These are phyloP conservation scores for Chrysanthemum seticuspe DNA, from an alignment of 129 eudicot genomes.

Conservation along the genomic window DNA sequence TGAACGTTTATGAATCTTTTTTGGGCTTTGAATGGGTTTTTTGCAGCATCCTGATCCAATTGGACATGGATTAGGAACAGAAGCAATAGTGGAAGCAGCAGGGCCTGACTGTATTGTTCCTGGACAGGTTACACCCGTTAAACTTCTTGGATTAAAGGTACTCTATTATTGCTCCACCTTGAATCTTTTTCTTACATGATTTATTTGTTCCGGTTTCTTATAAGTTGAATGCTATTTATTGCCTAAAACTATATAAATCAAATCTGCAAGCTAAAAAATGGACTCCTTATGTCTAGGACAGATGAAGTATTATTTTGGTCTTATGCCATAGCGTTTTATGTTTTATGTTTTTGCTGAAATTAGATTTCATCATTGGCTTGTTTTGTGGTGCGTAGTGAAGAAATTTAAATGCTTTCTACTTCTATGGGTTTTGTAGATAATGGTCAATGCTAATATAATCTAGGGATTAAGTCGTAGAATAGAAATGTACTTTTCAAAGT, in stretches of 20 bases:
- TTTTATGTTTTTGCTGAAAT: neutral
- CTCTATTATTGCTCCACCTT: slow-evolving; percentile 2
- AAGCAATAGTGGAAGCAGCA: slow-evolving; percentile 94
- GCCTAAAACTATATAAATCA: neutral
- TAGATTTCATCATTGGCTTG: slow-evolving; percentile 17
- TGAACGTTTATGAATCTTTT: neutral
- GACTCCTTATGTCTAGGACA: slow-evolving; percentile 1
- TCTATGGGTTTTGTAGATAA: neutral
- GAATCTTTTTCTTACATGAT: neutral
- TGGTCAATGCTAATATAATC: neutral
- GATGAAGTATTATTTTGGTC: neutral
- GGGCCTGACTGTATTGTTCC: slow-evolving; percentile 98
- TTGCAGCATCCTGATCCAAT: slow-evolving; percentile 87
- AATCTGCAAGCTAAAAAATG: neutral
- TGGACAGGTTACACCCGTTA: slow-evolving; percentile 71
- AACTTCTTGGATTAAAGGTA: slow-evolving; percentile 82
- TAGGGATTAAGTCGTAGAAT: no score
- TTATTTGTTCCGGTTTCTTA: neutral
- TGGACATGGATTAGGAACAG: slow-evolving; percentile 77
- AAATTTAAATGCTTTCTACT: neutral
- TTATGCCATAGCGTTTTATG: slow-evolving; percentile 4
- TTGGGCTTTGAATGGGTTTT: slow-evolving; percentile 21
- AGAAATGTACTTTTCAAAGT: no score
- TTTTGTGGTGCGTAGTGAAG: slow-evolving; percentile 6
- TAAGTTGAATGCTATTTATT: neutral